Conservation (phyloP, 2,329 filamentous ascomycete species). For the Lachnellula arida region DNA sequence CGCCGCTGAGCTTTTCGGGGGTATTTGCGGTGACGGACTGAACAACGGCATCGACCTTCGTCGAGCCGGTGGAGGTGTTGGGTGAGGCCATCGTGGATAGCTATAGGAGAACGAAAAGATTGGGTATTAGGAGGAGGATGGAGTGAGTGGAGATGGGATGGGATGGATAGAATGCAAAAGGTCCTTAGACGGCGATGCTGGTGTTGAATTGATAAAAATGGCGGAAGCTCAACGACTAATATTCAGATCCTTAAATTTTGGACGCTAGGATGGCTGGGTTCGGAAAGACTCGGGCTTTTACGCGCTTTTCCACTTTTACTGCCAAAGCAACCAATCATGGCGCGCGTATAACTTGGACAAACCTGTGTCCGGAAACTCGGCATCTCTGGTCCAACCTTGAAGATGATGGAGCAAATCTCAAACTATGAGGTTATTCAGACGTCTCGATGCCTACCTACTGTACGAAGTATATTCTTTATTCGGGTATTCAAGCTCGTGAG, state of each 20-base stretch:
- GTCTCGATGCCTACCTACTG: too few relatives aligned
- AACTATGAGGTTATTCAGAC: too few relatives aligned
- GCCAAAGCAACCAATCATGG: neutral
- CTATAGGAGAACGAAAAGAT: constrained; percentile 9
- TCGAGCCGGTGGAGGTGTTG: constrained; percentile 26
- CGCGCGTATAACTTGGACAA: neutral
- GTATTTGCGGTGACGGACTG: constrained; percentile 28
- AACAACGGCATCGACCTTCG: constrained; percentile 32
- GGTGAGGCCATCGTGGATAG: constrained; percentile 23
- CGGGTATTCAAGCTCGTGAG: too few relatives aligned
- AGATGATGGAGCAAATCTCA: too few relatives aligned
- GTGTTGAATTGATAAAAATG: constrained; percentile 7
- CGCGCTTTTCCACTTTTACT: neutral
- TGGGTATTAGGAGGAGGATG: too few relatives aligned
- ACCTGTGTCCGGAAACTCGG: neutral
- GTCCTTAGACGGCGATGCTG: neutral
- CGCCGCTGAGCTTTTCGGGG: constrained; percentile 49
- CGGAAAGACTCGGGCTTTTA: constrained; percentile 1
- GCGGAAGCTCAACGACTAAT: neutral
- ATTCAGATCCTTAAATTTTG: constrained; percentile 3
- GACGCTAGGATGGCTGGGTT: neutral
- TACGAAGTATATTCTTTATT: too few relatives aligned
- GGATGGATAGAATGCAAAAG: constrained; percentile 7
- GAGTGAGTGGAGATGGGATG: constrained; percentile 22
- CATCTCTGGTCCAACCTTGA: too few relatives aligned